Evolutionary conservation across 148 eudicot genomes (phyloP), one percentile per base, ranked within the genome.

Genomic region (Pouteria glomerata): DNA sequence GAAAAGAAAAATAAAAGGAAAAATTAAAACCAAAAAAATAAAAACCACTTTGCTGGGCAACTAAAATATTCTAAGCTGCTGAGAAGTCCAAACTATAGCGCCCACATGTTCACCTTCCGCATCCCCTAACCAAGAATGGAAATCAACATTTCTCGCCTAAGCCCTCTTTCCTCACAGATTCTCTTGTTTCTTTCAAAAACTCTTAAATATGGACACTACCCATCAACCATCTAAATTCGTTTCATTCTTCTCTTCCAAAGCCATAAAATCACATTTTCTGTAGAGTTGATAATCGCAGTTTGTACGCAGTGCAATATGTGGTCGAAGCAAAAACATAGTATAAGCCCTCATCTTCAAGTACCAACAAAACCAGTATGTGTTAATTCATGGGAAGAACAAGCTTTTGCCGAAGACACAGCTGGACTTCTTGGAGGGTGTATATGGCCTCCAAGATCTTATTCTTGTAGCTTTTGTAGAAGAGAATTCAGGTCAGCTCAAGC

Each of bases 401-500:
- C 96, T 48, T 90, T 90, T 47, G 96, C 93, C 1, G 85, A 86
- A 70, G 93, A 90, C 58, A 82, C 90, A 62, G 81, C 90, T 13
- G 87, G 92, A 31, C 45, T 81, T 24, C 84, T 85, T 35, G 93
- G 93, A 48, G 97, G 89, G 0, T 85, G 86, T 68, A 80, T 83
- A 52, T 90, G 97, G 97, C 97, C 97, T 16, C 97, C 91, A 5
- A 79, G 88, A 78, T 90, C 89, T 33, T 90, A 90, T 59, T 52
- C 86, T 72, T 90, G 97, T 53, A 86, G 75, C 76, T 90, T 90
- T 55, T 90, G 97, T 71, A 80, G 79, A 48, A 79, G 93, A 65
- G 97, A 90, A 44, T 90, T 90, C 31, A 72, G 85, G 81, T 90
- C 97, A 1, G 96, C 96, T 31, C 96, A 90, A 79, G 96, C 96